Evolutionary conservation across 2,329 filamentous ascomycete species (phyloP).

Genomic region (Stemphylium vesicarium): DNA sequence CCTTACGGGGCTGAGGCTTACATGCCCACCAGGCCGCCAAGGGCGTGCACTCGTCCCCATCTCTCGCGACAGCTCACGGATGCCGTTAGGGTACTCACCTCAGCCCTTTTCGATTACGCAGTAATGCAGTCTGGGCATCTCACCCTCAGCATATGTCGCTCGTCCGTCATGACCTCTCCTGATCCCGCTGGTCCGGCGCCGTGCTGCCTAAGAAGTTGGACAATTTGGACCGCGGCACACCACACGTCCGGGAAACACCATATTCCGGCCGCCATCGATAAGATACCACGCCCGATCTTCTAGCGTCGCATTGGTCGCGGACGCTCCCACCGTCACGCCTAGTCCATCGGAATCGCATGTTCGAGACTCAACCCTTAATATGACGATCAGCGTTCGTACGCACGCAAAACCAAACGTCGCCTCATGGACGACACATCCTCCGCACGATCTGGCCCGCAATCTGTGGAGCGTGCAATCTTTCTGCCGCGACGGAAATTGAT

Average conservation of each 20-base stretch:
- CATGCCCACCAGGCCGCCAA: neutral
- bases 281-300: constrained; percentile 2
- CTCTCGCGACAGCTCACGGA: constrained; percentile 8
- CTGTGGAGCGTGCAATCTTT: constrained; percentile 6
- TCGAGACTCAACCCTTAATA: constrained; percentile 9
- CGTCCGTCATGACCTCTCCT: constrained; percentile 5
- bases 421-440: constrained; percentile 5
- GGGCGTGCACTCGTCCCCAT: constrained; percentile 1
- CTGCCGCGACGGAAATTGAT: constrained; percentile 5
- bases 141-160: neutral
- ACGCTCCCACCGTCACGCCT: neutral
- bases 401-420: neutral
- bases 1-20: constrained; percentile 4
- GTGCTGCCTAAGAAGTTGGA: constrained; percentile 4
- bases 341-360: neutral
- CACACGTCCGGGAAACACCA: neutral
- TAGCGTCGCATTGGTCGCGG: neutral
- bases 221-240: constrained; percentile 1
- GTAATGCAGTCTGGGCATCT: constrained; percentile 16
- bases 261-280: neutral
- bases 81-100: constrained; percentile 6
- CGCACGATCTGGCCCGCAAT: constrained; percentile 9
- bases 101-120: constrained; percentile 26
- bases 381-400: constrained; percentile 9
- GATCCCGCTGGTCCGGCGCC: neutral